These are phyloP conservation scores for Eutrema yunnanense DNA, from an alignment of 345 rosid genomes.

Conservation along the genomic window DNA sequence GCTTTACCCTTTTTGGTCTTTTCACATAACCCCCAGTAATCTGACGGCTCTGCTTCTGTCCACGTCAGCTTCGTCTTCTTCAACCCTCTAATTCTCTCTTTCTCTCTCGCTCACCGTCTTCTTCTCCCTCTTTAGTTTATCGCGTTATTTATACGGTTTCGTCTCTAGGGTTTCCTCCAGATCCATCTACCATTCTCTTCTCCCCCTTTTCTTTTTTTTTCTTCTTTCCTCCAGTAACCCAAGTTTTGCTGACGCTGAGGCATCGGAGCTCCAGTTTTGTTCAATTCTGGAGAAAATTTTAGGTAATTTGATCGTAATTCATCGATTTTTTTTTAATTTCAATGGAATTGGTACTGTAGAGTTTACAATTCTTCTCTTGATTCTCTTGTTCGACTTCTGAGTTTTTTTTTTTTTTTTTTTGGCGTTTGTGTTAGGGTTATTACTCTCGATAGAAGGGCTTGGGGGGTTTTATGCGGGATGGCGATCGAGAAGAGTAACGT, in stretches of 20 bases:
- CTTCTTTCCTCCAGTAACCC: background rate
- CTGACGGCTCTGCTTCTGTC: constrained; percentile 48
- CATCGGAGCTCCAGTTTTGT: constrained; percentile 13
- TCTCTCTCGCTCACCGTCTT: constrained; percentile 31
- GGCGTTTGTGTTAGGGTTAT: constrained; percentile 34
- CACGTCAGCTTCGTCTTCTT: constrained; percentile 91
- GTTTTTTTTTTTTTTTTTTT: background rate
- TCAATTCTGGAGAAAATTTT: constrained; percentile 11
- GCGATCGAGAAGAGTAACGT: constrained; percentile 95
- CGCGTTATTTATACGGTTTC: constrained; percentile 21
- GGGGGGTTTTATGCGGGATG: constrained; percentile 37
- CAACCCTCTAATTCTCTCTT: constrained; percentile 34
- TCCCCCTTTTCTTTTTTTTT: background rate
- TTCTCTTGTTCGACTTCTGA: constrained; percentile 7
- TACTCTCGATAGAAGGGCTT: constrained; percentile 3
- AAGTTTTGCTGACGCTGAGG: constrained; percentile 9
- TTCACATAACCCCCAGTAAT: constrained; percentile 38
- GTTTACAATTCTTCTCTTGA: background rate
- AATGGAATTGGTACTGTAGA: constrained; percentile 9
- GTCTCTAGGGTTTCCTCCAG: constrained; percentile 54
- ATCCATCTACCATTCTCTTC: constrained; percentile 16
- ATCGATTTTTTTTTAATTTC: background rate
- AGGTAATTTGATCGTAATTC: constrained; percentile 32
- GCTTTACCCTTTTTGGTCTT: constrained; percentile 63
- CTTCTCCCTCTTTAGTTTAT: constrained; percentile 24